Conservation (phyloP, 2,329 filamentous ascomycete species). For the Xylariaceae sp. region DNA sequence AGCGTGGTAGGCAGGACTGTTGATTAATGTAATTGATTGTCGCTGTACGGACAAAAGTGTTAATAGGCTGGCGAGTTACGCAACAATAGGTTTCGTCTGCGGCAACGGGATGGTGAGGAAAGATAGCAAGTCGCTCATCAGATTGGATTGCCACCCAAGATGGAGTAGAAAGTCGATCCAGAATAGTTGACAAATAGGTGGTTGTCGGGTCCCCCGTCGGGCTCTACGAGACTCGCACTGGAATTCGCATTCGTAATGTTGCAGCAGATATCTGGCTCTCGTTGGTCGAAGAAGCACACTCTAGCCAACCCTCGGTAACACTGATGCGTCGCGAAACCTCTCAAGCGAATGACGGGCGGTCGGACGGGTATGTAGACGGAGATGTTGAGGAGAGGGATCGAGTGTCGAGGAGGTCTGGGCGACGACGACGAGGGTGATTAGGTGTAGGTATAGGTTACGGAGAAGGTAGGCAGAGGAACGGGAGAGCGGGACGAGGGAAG, state of each 20-base stretch:
- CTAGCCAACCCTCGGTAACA: background rate
- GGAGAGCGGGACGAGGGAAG: too few species aligned
- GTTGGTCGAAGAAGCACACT: constrained; percentile 3
- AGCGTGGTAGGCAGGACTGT: background rate
- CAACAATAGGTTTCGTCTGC: constrained; percentile 14
- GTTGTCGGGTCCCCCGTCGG: background rate
- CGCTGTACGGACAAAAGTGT: constrained; percentile 3
- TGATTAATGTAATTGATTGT: background rate
- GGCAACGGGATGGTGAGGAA: constrained; percentile 2
- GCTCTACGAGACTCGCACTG: background rate
- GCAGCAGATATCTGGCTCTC: constrained; percentile 1
- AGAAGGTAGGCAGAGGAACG: too few species aligned
- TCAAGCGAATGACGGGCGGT: background rate
- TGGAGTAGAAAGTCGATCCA: constrained; percentile 7
- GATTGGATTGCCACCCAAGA: constrained; percentile 16
- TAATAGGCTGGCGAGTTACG: background rate
- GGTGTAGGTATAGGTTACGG: background rate
- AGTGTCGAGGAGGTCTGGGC: background rate
- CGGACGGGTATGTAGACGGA: background rate
- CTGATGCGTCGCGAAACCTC: constrained; percentile 8
- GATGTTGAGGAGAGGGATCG: background rate
- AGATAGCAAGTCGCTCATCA: constrained; percentile 14
- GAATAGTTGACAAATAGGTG: constrained; percentile 3
- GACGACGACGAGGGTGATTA: background rate
- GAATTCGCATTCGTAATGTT: background rate